A percentile compares a stretch with the other conserved stretches of the same genome.
phyloP scores from a whole-genome alignment of 2,329 filamentous ascomycete species.

The Delphinella strobiligena region DNA sequence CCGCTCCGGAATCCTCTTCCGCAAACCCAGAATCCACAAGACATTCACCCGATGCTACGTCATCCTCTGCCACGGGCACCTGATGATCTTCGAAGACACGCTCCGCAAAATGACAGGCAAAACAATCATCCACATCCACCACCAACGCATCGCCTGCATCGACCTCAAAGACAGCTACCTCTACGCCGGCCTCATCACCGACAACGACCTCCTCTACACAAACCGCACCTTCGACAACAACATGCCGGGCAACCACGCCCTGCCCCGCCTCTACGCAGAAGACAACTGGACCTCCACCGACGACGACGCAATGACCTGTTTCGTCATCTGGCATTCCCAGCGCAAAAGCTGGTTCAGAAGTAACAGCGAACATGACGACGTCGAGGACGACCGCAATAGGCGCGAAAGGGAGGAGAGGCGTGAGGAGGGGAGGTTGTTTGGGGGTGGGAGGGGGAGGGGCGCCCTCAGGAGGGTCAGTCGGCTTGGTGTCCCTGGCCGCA shows the following conservation, averaged over 20 bases:
- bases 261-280: conserved; percentile 48
- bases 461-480: conserved; percentile 46
- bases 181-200: conserved; percentile 51
- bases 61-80: conserved; percentile 46
- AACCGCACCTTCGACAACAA: conserved; percentile 54
- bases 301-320: conserved; percentile 54
- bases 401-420: conserved; percentile 27
- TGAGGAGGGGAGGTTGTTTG: background rate
- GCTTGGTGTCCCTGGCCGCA: conserved; percentile 48
- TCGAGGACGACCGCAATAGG: conserved; percentile 10
- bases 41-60: conserved; percentile 51
- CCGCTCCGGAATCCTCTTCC: conserved; percentile 51
- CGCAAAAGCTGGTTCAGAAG: conserved; percentile 43
- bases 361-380: conserved; percentile 19
- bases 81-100: conserved; percentile 51
- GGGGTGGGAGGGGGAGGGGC: background rate
- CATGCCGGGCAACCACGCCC: conserved; percentile 44
- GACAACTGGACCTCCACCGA: conserved; percentile 51
- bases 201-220: conserved; percentile 50
- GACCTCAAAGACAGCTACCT: conserved; percentile 53
- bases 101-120: conserved; percentile 43
- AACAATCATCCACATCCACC: conserved; percentile 47
- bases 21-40: conserved; percentile 50
- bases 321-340: conserved; percentile 53
- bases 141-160: conserved; percentile 46